Base-by-base conservation (phyloP, 208 protist species). In the Lotmaria passim region DNA sequence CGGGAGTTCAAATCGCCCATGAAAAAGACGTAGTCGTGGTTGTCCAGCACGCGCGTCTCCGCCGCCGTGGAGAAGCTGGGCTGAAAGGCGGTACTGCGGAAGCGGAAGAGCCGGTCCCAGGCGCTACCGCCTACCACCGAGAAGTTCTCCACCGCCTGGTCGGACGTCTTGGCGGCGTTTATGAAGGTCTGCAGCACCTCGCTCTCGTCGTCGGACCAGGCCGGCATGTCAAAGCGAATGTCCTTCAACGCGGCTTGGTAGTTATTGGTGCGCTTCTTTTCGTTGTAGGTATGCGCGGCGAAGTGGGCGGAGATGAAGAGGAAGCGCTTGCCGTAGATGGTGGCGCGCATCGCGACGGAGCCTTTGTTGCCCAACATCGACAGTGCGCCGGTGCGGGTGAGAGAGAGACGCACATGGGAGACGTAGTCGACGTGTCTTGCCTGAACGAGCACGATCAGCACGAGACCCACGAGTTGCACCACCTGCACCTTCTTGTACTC, bases 1-100 rank as follows among this genome's bases (percentile, higher is more conserved):
- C 93, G 87, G 41, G 95, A 97, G 86, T 98, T 98, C 26, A 98
- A 73, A 70, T 98, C 96, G 3, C 96, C 96, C 28, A 97, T 69
- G 57, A 93, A 98, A 57, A 98, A 97, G 19, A 97, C 78, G 70
- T 97, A 96, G 73, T 98, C 87, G 69, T 97, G 86, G 36, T 85
- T 47, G 48, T 96, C 85, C 31, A 96, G 75, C 19, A 93, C 75
- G 8, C 76, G 78, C 26, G 38, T 70, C 65, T 93, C 90, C 19
- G 59, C 46, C 12, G 75, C 50, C 15, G 57, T 34, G 7, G 82
- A 76, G 34, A 84, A 47, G 19, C 55, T 46, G n/a, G 24, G 19
- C 14, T 34, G 53, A 53, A 73, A 83, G 24, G 69, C 75, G 33
- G 55, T 69, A 31, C 26, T 36, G 33, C 55, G 57, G 51, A 70